Evolutionary conservation across 1,284 basidiomycete genomes (phyloP).

Genomic region (Coniferiporia sulphurascens): DNA sequence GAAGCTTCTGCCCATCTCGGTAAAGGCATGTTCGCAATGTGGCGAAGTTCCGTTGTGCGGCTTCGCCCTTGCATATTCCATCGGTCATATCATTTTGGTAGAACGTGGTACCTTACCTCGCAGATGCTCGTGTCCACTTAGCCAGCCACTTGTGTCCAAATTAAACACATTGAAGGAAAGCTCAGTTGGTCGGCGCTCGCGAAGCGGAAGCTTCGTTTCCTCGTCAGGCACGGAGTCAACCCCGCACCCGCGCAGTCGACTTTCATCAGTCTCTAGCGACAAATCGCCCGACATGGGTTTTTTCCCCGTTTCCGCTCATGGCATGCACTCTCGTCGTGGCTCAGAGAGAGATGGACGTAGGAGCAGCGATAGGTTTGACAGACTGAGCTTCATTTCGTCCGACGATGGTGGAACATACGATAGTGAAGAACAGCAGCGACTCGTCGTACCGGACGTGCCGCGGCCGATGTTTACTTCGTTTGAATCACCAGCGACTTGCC

Average conservation of each 20-base stretch:
- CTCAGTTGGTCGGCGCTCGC: slow-evolving; percentile 46
- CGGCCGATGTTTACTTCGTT: not conserved
- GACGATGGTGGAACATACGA: slow-evolving; percentile 30
- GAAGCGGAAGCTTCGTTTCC: slow-evolving; percentile 53
- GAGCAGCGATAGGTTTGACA: slow-evolving; percentile 36
- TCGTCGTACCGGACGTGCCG: slow-evolving; percentile 1
- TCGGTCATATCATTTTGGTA: slow-evolving; percentile 54
- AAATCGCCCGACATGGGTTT: slow-evolving; percentile 42
- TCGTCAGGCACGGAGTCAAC: slow-evolving; percentile 41
- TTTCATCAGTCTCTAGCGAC: slow-evolving; percentile 33
- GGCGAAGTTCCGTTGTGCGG: slow-evolving; percentile 61
- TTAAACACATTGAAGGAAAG: slow-evolving; percentile 39
- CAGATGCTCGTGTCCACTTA: slow-evolving; percentile 59
- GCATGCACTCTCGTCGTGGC: slow-evolving; percentile 62
- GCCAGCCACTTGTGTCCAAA: slow-evolving; percentile 34
- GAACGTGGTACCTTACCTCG: slow-evolving; percentile 56
- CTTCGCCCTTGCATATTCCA: slow-evolving; percentile 56
- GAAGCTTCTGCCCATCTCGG: slow-evolving; percentile 45
- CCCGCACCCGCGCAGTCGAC: slow-evolving; percentile 40
- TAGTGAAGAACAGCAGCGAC: slow-evolving; percentile 1
- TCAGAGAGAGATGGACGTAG: slow-evolving; percentile 63
- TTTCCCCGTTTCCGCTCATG: slow-evolving; percentile 76
- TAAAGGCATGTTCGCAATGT: slow-evolving; percentile 58
- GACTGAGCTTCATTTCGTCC: slow-evolving; percentile 36
- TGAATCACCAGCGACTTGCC: slow-evolving; percentile 16